These are phyloP conservation scores for Rhodotorula taiwanensis DNA, from an alignment of 768 basidiomycete genomes.

Conservation along the genomic window DNA sequence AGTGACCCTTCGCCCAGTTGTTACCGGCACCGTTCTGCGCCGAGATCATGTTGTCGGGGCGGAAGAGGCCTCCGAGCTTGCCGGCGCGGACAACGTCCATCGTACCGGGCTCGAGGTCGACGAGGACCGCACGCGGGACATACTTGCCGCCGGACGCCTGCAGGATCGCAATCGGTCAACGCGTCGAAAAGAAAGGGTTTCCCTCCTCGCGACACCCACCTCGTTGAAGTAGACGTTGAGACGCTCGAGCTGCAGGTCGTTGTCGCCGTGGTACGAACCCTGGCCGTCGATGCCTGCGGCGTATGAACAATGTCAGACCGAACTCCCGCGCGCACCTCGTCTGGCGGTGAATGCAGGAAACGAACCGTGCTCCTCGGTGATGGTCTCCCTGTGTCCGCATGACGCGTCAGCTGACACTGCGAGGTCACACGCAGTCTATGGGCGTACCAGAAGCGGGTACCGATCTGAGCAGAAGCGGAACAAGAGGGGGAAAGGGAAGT, in stretches of 20 bases:
- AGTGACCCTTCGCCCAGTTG: constrained; percentile 95
- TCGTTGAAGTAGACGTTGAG: constrained; percentile 97
- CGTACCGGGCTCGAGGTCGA: constrained; percentile 91
- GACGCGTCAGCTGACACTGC: constrained; percentile 18
- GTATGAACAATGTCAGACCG: neutral
- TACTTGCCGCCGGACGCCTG: constrained; percentile 66
- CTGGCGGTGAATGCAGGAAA: neutral
- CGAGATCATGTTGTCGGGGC: constrained; percentile 59
- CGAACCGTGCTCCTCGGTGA: constrained; percentile 89
- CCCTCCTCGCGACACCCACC: constrained; percentile 59
- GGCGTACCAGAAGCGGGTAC: constrained; percentile 48
- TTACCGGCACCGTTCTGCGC: constrained; percentile 92
- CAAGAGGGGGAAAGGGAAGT: neutral
- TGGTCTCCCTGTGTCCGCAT: constrained; percentile 64
- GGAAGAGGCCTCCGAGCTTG: constrained; percentile 65
- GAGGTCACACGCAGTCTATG: neutral
- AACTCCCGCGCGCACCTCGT: too few species aligned
- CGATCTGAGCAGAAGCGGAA: constrained; percentile 19
- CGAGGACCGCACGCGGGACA: constrained; percentile 93
- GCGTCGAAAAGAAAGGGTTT: too few species aligned
- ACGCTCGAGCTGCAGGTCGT: constrained; percentile 92
- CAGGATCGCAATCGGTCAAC: constrained; percentile 62
- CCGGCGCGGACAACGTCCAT: constrained; percentile 49
- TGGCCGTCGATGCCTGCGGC: constrained; percentile 20
- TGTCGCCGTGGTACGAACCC: constrained; percentile 70